Evolutionary conservation across 768 basidiomycete genomes (phyloP).

Genomic region (Boletus rubroflammeus): DNA sequence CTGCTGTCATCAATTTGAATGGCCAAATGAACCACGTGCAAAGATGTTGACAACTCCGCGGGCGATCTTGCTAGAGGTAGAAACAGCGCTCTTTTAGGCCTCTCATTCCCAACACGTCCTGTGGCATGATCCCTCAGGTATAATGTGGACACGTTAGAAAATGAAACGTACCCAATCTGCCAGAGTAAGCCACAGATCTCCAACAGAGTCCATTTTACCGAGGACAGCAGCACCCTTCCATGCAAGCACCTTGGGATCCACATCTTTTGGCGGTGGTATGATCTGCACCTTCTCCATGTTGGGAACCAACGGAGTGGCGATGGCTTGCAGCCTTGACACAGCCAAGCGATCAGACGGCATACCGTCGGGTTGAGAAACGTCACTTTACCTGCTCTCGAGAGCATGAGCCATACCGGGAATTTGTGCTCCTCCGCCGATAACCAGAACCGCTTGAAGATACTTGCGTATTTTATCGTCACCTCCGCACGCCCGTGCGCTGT

Average conservation of each 20-base stretch:
- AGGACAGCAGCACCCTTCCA: slow-evolving; percentile 96
- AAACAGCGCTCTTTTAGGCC: slow-evolving; percentile 81
- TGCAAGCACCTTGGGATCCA: slow-evolving; percentile 83
- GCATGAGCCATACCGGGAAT: slow-evolving; percentile 84
- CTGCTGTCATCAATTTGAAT: neutral
- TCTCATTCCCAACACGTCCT: slow-evolving; percentile 79
- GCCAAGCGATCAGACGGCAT: slow-evolving; percentile 3
- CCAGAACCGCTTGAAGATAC: slow-evolving; percentile 81
- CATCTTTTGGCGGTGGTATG: slow-evolving; percentile 90
- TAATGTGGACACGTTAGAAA: neutral
- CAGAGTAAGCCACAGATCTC: slow-evolving; percentile 84
- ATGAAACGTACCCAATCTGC: slow-evolving; percentile 75
- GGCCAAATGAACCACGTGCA: neutral
- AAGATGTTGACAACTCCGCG: neutral
- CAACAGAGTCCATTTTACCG: slow-evolving; percentile 85
- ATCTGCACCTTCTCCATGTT: slow-evolving; percentile 89
- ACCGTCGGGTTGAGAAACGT: neutral
- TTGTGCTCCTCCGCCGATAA: slow-evolving; percentile 81
- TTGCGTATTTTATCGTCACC: slow-evolving; percentile 88
- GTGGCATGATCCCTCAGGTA: slow-evolving; percentile 11
- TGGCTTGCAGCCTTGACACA: slow-evolving; percentile 59
- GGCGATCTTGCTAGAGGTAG: slow-evolving; percentile 48
- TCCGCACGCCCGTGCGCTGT: slow-evolving; percentile 83
- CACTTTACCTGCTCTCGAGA: slow-evolving; percentile 72
- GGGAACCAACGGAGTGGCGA: slow-evolving; percentile 75